These are phyloP conservation scores for Agapanthus africanus DNA, from an alignment of 106 monocot genomes.

Conservation along the genomic window DNA sequence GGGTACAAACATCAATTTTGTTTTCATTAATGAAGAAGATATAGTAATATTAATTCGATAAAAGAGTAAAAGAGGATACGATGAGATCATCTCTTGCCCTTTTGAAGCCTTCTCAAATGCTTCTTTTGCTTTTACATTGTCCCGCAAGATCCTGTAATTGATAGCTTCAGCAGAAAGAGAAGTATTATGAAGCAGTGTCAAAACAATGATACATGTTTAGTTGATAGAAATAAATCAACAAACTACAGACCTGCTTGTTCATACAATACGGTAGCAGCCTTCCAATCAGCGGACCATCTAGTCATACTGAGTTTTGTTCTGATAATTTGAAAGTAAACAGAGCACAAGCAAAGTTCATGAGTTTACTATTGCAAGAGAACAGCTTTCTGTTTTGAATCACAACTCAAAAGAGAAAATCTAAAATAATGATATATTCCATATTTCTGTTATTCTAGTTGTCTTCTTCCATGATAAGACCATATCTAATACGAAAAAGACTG, in stretches of 20 bases:
- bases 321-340: conserved; percentile 3
- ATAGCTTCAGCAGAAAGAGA: conserved; percentile 56
- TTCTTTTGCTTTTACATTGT: conserved; percentile 83
- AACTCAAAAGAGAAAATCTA: too few relatives aligned
- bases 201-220: neutral
- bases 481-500: too few relatives aligned
- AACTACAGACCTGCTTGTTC: conserved; percentile 23
- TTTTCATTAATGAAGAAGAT: neutral
- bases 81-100: conserved; percentile 95
- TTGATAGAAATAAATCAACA: neutral
- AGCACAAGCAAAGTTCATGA: neutral
- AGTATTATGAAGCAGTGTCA: conserved; percentile 5
- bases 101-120: conserved; percentile 99
- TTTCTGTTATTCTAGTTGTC: too few relatives aligned
- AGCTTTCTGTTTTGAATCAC: too few relatives aligned
- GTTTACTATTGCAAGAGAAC: too few relatives aligned
- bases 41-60: neutral
- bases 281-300: conserved; percentile 32
- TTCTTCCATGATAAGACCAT: too few relatives aligned
- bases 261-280: conserved; percentile 18
- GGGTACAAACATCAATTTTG: conserved; percentile 8
- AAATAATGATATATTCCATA: too few relatives aligned
- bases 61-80: conserved; percentile 41
- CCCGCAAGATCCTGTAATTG: conserved; percentile 59
- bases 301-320: conserved; percentile 32